Evolutionary conservation across 495 filamentous ascomycete species (phyloP).

Genomic region (Podospora sp.): DNA sequence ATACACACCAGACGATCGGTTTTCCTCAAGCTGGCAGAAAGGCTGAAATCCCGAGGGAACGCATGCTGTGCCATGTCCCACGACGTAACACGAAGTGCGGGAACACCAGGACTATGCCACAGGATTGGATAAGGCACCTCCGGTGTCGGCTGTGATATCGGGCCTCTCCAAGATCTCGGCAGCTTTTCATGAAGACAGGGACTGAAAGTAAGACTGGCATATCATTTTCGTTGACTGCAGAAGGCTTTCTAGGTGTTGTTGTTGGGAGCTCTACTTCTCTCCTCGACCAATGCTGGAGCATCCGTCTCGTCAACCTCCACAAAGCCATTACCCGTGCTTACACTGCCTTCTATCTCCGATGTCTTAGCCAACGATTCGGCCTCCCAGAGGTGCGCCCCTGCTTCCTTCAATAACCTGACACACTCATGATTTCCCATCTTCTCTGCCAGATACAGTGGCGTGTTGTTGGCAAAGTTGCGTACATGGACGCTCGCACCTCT

Average conservation of each 20-base stretch:
- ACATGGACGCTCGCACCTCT: conserved; percentile 86
- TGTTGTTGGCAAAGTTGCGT: conserved; percentile 77
- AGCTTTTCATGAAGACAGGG: background rate
- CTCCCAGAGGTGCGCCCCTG: conserved; percentile 42
- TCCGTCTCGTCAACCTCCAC: conserved; percentile 16
- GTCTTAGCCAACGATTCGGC: conserved; percentile 28
- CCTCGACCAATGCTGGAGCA: background rate
- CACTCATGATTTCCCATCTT: conserved; percentile 57
- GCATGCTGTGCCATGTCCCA: background rate
- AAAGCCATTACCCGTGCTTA: conserved; percentile 16
- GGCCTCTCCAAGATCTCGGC: background rate
- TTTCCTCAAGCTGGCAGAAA: background rate
- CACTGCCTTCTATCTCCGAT: conserved; percentile 22
- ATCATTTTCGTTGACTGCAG: background rate
- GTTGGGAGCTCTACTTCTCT: background rate
- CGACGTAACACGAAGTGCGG: background rate
- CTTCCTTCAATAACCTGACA: conserved; percentile 59
- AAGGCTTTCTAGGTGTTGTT: background rate
- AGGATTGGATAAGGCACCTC: background rate
- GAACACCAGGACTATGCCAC: background rate
- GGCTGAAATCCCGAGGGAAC: background rate
- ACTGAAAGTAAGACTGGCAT: background rate
- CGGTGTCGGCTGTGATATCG: background rate
- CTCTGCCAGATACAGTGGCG: conserved; percentile 78
- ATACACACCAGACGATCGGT: background rate